phyloP scores from a whole-genome alignment of 169 alveolate genomes.

The Ichthyophthirius multifiliis region DNA sequence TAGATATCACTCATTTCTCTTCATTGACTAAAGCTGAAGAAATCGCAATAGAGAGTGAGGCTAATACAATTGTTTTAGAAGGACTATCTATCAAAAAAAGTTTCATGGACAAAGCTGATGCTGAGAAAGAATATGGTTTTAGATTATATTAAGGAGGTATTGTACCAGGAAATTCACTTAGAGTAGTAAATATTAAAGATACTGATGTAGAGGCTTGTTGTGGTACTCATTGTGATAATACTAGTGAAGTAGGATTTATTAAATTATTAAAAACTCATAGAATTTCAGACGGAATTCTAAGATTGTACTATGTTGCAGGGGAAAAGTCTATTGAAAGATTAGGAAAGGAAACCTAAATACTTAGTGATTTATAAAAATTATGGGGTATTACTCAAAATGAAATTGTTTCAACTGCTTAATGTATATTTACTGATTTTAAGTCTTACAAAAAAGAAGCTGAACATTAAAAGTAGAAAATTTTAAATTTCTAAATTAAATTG shows the following conservation, averaged over 20 bases:
- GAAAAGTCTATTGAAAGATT: constrained; percentile 75
- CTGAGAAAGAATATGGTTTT: constrained; percentile 85
- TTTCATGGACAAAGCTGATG: constrained; percentile 83
- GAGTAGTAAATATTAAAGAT: constrained; percentile 85
- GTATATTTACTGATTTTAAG: constrained; percentile 76
- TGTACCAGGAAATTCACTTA: constrained; percentile 85
- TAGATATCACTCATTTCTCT: constrained; percentile 85
- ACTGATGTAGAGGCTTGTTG: constrained; percentile 90
- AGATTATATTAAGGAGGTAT: constrained; percentile 87
- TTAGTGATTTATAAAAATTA: constrained; percentile 55
- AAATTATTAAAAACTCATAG: constrained; percentile 74
- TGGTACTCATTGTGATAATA: constrained; percentile 88
- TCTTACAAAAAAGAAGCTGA: constrained; percentile 51
- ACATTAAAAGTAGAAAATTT: constrained; percentile 61
- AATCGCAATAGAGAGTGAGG: constrained; percentile 74
- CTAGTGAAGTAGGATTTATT: constrained; percentile 87
- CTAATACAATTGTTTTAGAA: constrained; percentile 73
- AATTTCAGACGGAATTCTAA: constrained; percentile 86
- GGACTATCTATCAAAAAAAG: constrained; percentile 66
- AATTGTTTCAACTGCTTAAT: constrained; percentile 75
- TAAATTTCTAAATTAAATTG: constrained; percentile 57
- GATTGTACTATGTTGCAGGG: constrained; percentile 85
- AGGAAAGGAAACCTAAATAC: constrained; percentile 54
- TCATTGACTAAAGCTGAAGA: constrained; percentile 80
- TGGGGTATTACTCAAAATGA: constrained; percentile 75